A percentile compares a stretch with the other conserved stretches of the same genome.
Evolutionary conservation across 2,329 filamentous ascomycete genomes (phyloP).

Genomic region (Xylariaceae sp.): DNA sequence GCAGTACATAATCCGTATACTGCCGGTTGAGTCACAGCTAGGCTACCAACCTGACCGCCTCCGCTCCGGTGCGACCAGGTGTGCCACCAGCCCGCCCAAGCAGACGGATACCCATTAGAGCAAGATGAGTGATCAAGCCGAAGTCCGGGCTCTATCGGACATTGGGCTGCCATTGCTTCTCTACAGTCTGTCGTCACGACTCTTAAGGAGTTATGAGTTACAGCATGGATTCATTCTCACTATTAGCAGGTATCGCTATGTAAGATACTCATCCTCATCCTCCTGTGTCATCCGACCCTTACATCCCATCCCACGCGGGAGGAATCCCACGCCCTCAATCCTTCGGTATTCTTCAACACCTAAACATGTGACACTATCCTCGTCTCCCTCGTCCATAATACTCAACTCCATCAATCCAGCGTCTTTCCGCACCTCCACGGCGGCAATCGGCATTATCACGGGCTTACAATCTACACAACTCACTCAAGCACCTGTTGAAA

Average conservation of each 20-base stretch:
- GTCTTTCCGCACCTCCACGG: constrained; percentile 11
- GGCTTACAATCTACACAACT: not conserved
- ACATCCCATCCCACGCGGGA: not conserved
- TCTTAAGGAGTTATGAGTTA: not conserved
- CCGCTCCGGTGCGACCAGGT: not conserved
- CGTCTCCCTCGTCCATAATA: not conserved
- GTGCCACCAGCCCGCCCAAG: not conserved
- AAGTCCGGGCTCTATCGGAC: constrained; percentile 1
- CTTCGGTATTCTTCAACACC: constrained; percentile 6
- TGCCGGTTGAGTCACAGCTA: not conserved
- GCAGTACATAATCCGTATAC: too few species aligned
- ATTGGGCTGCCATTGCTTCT: constrained; percentile 25
- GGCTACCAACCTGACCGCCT: not conserved
- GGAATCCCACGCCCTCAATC: too few species aligned
- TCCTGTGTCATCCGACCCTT: not conserved
- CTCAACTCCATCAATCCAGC: not conserved
- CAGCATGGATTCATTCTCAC: not conserved
- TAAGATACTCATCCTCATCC: not conserved
- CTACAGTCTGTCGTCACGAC: not conserved
- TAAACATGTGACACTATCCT: constrained; percentile 20
- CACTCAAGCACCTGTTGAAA: not conserved
- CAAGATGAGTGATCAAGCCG: constrained; percentile 13
- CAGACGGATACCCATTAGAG: not conserved
- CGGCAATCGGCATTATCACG: constrained; percentile 1
- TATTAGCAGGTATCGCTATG: not conserved